A percentile compares a stretch with the other conserved stretches of the same genome.
These are phyloP conservation scores for Pythium dissotocum DNA, from an alignment of 352 stramenopile species.

Conservation along the genomic window DNA sequence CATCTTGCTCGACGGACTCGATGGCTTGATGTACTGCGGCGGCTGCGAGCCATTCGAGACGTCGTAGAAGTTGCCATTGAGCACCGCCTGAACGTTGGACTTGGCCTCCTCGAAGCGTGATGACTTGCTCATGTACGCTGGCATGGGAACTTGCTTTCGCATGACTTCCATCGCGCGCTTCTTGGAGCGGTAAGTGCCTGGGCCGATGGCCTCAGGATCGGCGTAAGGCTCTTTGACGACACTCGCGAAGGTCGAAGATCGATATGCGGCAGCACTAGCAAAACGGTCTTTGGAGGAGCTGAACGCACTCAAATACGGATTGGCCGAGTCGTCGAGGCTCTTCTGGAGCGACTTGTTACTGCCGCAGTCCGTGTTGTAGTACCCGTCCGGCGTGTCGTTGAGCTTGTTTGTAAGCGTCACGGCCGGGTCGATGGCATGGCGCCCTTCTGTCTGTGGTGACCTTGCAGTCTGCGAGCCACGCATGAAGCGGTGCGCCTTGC, in stretches of 20 bases:
- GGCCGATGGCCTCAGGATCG: slow-evolving; percentile 55
- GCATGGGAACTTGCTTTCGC: slow-evolving; percentile 55
- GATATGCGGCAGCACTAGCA: slow-evolving; percentile 64
- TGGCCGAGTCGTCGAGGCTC: slow-evolving; percentile 44
- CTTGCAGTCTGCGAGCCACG: slow-evolving; percentile 36
- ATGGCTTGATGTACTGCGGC: neutral
- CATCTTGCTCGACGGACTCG: slow-evolving; percentile 33
- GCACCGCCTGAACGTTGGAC: slow-evolving; percentile 48
- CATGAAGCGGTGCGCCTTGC: slow-evolving; percentile 54
- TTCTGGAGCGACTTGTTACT: slow-evolving; percentile 60
- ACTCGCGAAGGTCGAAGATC: slow-evolving; percentile 64
- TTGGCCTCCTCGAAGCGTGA: slow-evolving; percentile 57
- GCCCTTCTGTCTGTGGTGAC: slow-evolving; percentile 23
- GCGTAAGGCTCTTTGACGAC: slow-evolving; percentile 74
- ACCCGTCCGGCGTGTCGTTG: slow-evolving; percentile 50
- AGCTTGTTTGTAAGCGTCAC: slow-evolving; percentile 40
- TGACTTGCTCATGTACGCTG: slow-evolving; percentile 58
- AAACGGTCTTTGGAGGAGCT: slow-evolving; percentile 69
- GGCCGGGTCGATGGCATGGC: slow-evolving; percentile 55
- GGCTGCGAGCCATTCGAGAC: slow-evolving; percentile 17
- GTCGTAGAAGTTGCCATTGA: slow-evolving; percentile 23
- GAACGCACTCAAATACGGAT: slow-evolving; percentile 54
- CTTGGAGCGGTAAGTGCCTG: slow-evolving; percentile 62
- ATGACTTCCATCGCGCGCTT: slow-evolving; percentile 61
- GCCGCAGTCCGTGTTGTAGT: slow-evolving; percentile 68